Conservation (phyloP, 441 rosid genomes). For the Gossypium gossypioides region DNA sequence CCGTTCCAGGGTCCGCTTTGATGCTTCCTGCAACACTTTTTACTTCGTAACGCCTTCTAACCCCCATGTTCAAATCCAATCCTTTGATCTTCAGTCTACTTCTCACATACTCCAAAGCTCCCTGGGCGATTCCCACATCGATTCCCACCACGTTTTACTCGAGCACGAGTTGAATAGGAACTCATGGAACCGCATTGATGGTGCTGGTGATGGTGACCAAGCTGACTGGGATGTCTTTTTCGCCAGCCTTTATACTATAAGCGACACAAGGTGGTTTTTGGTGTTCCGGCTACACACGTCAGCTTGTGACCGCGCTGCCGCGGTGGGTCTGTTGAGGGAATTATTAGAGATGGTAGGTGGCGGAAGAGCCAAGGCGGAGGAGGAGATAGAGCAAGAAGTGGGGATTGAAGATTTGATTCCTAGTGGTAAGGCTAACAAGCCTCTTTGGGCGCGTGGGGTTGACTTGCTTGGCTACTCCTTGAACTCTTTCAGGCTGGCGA, state of each 20-base stretch:
- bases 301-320: conserved; percentile 67
- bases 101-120: conserved; percentile 25
- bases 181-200: conserved; percentile 35
- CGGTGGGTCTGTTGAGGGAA: conserved; percentile 44
- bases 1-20: conserved; percentile 55
- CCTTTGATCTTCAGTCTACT: conserved; percentile 45
- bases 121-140: neutral
- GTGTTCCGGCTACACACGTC: conserved; percentile 58
- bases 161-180: conserved; percentile 66
- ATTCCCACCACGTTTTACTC: conserved; percentile 35
- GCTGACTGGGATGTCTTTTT: conserved; percentile 31
- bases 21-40: conserved; percentile 34
- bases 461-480: conserved; percentile 85
- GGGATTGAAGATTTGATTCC: conserved; percentile 66
- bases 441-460: conserved; percentile 74
- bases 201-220: conserved; percentile 21
- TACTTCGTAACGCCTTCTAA: conserved; percentile 44
- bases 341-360: conserved; percentile 25
- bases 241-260: conserved; percentile 40
- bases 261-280: conserved; percentile 31
- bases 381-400: conserved; percentile 13
- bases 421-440: conserved; percentile 56
- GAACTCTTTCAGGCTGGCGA: conserved; percentile 53
- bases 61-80: conserved; percentile 34
- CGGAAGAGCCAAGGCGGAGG: conserved; percentile 4